Evolutionary conservation across 306 rosid genomes (phyloP), one percentile per base, ranked within the genome.

Genomic region (Inga oerstediana): DNA sequence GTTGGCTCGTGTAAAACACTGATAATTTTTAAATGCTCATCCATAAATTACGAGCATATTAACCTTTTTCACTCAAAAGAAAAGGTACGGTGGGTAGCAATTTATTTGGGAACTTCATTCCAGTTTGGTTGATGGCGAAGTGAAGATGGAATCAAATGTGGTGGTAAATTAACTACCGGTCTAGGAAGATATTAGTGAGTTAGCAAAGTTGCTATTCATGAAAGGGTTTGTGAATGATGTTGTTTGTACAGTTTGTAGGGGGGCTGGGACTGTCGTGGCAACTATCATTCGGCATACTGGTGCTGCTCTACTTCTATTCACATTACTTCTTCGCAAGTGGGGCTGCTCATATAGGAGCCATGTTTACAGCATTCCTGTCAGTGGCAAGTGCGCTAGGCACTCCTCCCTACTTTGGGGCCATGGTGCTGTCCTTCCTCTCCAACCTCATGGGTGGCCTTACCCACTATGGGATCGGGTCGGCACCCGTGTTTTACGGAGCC

Each of bases 291-390:
- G 99, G 98, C 59, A 92, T 94, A 80, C 92, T 96, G 51, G 97
- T 92, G 79, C 97, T 96, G 52, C 99, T 96, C 66, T 96, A 96
- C 86, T 96, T 96, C 89, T 96, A 96, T 86, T 88, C 99, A 3
- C 98, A 96, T 87, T 96, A 96, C 93, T 96, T 96, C 92, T 96
- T 96, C 81, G 98, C 99, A 22, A 96, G 99, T 73, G 98, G 98
- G 79, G 99, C 99, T 52, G 99, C 99, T 85, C 99, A 96, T 78
- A 96, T 96, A 13, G 98, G 99, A 24, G 99, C 99, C 48, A 96
- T 96, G 99, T 96, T 96, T 74, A 94, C 99, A 34, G 98, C 99
- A 59, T 96, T 96, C 87, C 84, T 96, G 84, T 94, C 98, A 4
- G 99, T 96, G 19, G 92, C 99, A 12, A 92, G 91, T 68, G 98